Percentiles rank a stretch among this genome's conserved stretches.
phyloP scores from a whole-genome alignment of 2,329 filamentous ascomycete genomes.

The Ophiostoma triangulosporum region DNA sequence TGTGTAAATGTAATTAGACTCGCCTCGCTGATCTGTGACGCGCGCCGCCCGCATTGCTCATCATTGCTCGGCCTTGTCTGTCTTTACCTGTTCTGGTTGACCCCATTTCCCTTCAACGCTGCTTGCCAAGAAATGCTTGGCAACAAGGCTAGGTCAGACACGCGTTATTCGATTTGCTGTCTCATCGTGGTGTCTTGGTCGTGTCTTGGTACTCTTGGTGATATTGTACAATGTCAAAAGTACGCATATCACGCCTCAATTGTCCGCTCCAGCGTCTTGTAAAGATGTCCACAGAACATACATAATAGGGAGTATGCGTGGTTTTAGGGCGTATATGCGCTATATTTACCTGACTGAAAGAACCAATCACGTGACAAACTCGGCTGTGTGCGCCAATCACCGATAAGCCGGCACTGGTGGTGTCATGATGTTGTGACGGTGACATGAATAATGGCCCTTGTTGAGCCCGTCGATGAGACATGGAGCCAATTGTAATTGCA shows the following conservation, averaged over 20 bases:
- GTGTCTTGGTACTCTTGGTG: neutral
- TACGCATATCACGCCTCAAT: neutral
- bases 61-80: neutral
- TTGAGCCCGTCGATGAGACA: neutral
- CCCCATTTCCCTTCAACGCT: neutral
- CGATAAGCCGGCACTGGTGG: neutral
- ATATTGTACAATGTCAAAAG: too few species aligned
- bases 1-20: neutral
- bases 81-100: neutral
- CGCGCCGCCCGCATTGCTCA: too few species aligned
- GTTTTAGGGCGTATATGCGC: neutral
- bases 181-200: neutral
- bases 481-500: neutral
- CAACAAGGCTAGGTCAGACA: constrained; percentile 1
- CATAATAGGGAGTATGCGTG: too few species aligned
- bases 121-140: constrained; percentile 7
- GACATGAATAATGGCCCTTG: neutral
- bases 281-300: too few species aligned
- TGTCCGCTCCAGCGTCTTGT: neutral
- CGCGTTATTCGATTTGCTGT: neutral
- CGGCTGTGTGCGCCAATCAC: neutral
- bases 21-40: too few species aligned
- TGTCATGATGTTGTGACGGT: neutral
- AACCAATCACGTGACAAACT: neutral
- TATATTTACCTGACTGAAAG: too few species aligned